Evolutionary conservation across 768 basidiomycete species (phyloP).

Genomic region (Cubamyces sp.): DNA sequence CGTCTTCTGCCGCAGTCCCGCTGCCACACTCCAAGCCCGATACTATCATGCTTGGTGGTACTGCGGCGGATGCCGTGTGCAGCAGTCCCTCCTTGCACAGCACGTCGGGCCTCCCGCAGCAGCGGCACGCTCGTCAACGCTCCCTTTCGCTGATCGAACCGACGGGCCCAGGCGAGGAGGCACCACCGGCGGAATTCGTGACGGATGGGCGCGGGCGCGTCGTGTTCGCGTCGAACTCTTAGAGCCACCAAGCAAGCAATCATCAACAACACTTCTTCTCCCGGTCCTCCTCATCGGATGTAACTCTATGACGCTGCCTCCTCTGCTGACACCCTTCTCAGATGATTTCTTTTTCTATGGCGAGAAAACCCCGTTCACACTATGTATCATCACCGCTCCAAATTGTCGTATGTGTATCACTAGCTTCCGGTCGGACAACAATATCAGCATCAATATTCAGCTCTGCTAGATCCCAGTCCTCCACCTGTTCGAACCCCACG

Average conservation of each 20-base stretch:
- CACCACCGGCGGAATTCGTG: conserved; percentile 11
- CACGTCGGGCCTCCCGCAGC: neutral
- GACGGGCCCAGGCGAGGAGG: neutral
- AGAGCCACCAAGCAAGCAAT: neutral
- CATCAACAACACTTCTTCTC: too few relatives aligned
- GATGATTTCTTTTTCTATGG: too few relatives aligned
- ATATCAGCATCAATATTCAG: too few relatives aligned
- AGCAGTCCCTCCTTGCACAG: neutral
- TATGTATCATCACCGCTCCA: too few relatives aligned
- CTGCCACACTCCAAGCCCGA: conserved; percentile 1
- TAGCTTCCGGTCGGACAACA: too few relatives aligned
- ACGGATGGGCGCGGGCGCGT: conserved; percentile 23
- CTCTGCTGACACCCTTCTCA: too few relatives aligned
- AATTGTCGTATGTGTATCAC: too few relatives aligned
- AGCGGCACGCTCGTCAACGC: neutral
- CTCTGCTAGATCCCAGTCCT: too few relatives aligned
- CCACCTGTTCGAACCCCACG: too few relatives aligned
- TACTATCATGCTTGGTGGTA: neutral
- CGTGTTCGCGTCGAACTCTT: conserved; percentile 14
- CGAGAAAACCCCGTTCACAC: too few relatives aligned
- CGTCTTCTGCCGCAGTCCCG: conserved; percentile 1
- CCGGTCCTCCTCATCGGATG: too few relatives aligned
- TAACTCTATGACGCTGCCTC: too few relatives aligned
- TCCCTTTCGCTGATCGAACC: neutral
- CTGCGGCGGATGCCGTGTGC: neutral